Percentiles rank a stretch among this genome's conserved stretches.
Conservation (phyloP, 495 filamentous ascomycete genomes). For the Penicillium argentinense region DNA sequence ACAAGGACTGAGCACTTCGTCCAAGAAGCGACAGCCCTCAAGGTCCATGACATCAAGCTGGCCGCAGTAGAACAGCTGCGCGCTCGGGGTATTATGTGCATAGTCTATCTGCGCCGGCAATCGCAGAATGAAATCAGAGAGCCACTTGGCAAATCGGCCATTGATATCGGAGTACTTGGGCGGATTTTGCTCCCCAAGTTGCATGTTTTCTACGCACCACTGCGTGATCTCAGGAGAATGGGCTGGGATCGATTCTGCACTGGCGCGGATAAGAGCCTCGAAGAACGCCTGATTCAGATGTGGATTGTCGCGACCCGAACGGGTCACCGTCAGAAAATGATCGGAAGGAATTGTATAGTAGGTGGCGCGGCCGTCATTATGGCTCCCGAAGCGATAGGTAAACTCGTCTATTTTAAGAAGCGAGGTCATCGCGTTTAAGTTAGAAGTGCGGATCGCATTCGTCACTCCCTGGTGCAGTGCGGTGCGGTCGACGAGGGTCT, state of each 20-base stretch:
- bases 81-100: conserved; percentile 3
- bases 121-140: conserved; percentile 36
- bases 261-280: conserved; percentile 36
- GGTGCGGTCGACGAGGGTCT: conserved; percentile 19
- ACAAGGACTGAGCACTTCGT: conserved; percentile 24
- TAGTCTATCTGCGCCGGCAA: conserved; percentile 29
- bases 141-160: conserved; percentile 31
- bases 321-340: conserved; percentile 31
- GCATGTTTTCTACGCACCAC: conserved; percentile 33
- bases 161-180: conserved; percentile 4
- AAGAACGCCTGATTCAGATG: conserved; percentile 29
- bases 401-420: conserved; percentile 45
- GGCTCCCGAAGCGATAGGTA: conserved; percentile 18
- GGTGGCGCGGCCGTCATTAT: not conserved
- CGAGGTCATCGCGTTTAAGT: conserved; percentile 28
- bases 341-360: conserved; percentile 28
- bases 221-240: conserved; percentile 33
- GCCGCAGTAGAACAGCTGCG: conserved; percentile 30
- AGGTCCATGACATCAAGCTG: conserved; percentile 20
- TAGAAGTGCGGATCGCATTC: conserved; percentile 29
- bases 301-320: conserved; percentile 18
- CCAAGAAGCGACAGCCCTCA: conserved; percentile 27
- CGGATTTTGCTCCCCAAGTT: not conserved
- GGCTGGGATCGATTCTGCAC: conserved; percentile 40
- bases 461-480: conserved; percentile 38